A percentile compares a stretch with the other conserved stretches of the same genome.
These are phyloP conservation scores for Apiospora rasikravindrae DNA, from an alignment of 2,329 filamentous ascomycete species.

Conservation along the genomic window DNA sequence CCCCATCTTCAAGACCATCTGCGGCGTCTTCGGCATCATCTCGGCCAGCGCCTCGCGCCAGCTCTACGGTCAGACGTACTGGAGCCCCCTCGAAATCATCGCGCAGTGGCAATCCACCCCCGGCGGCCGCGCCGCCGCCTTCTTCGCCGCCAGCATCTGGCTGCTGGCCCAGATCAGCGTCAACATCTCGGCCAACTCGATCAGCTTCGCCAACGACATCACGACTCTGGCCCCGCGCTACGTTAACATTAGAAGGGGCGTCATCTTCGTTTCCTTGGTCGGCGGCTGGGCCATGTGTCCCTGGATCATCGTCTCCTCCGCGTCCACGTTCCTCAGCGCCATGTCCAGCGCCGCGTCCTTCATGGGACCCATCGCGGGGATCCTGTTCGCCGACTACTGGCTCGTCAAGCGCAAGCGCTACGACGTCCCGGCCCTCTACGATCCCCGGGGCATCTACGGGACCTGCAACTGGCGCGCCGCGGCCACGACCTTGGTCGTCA, in stretches of 20 bases:
- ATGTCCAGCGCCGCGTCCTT: slow-evolving; percentile 42
- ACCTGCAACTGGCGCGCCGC: slow-evolving; percentile 42
- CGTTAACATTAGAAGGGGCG: slow-evolving; percentile 40
- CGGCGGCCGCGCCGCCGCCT: slow-evolving; percentile 38
- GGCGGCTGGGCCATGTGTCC: slow-evolving; percentile 42
- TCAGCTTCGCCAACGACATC: slow-evolving; percentile 39
- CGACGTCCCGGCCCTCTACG: slow-evolving; percentile 45
- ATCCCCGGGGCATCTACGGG: slow-evolving; percentile 42
- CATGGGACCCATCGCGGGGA: slow-evolving; percentile 38
- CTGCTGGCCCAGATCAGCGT: slow-evolving; percentile 47
- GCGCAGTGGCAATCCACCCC: slow-evolving; percentile 42
- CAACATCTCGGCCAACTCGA: slow-evolving; percentile 37
- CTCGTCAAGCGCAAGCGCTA: slow-evolving; percentile 39
- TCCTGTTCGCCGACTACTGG: slow-evolving; percentile 33
- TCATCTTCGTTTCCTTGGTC: slow-evolving; percentile 36
- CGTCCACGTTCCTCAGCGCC: slow-evolving; percentile 38
- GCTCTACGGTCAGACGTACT: slow-evolving; percentile 51
- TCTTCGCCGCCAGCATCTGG: slow-evolving; percentile 37
- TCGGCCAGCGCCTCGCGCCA: slow-evolving; percentile 51
- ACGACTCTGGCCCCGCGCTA: slow-evolving; percentile 38
- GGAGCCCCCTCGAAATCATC: slow-evolving; percentile 55
- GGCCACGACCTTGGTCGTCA: slow-evolving; percentile 29
- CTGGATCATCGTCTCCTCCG: slow-evolving; percentile 42
- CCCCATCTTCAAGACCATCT: slow-evolving; percentile 52
- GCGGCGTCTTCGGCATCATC: slow-evolving; percentile 53